A percentile compares a stretch with the other conserved stretches of the same genome.
phyloP scores from a whole-genome alignment of 2,329 filamentous ascomycete genomes.

The Clonostachys solani region DNA sequence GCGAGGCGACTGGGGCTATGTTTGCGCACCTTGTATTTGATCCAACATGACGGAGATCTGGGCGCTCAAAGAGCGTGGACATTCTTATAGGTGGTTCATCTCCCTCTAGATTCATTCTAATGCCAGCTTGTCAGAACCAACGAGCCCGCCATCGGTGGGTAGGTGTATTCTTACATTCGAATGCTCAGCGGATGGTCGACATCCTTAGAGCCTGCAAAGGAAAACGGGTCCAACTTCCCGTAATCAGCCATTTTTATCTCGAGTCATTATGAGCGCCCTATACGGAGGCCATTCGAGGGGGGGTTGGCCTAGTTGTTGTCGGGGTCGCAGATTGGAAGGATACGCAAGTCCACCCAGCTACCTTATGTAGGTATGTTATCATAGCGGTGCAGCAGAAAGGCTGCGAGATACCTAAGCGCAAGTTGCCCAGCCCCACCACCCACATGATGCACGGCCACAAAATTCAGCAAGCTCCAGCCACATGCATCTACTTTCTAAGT shows the following conservation, averaged over 20 bases:
- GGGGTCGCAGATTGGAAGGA: too few species aligned
- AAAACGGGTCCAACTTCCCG: slow-evolving; percentile 83
- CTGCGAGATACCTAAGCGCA: too few species aligned
- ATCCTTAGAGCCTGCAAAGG: slow-evolving; percentile 86
- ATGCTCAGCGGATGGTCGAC: slow-evolving; percentile 69
- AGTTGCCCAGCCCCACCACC: too few species aligned
- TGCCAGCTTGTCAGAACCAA: slow-evolving; percentile 9
- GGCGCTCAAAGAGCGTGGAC: slow-evolving; percentile 72
- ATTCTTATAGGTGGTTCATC: slow-evolving; percentile 32
- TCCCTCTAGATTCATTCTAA: slow-evolving; percentile 42
- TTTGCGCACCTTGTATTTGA: slow-evolving; percentile 68
- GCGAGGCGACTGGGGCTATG: background rate
- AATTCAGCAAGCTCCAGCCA: too few species aligned
- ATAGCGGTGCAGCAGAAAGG: too few species aligned
- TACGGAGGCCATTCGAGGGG: too few species aligned
- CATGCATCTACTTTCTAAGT: too few species aligned
- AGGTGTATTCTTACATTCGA: slow-evolving; percentile 46
- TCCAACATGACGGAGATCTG: slow-evolving; percentile 80
- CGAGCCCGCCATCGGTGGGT: slow-evolving; percentile 1
- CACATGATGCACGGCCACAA: too few species aligned
- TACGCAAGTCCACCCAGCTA: too few species aligned
- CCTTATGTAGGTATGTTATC: too few species aligned
- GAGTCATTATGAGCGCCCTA: slow-evolving; percentile 15
- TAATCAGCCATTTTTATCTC: slow-evolving; percentile 27
- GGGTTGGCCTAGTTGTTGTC: too few species aligned